Evolutionary conservation across 2,329 filamentous ascomycete genomes (phyloP).

Genomic region (Aspergillus pseudotamarii): DNA sequence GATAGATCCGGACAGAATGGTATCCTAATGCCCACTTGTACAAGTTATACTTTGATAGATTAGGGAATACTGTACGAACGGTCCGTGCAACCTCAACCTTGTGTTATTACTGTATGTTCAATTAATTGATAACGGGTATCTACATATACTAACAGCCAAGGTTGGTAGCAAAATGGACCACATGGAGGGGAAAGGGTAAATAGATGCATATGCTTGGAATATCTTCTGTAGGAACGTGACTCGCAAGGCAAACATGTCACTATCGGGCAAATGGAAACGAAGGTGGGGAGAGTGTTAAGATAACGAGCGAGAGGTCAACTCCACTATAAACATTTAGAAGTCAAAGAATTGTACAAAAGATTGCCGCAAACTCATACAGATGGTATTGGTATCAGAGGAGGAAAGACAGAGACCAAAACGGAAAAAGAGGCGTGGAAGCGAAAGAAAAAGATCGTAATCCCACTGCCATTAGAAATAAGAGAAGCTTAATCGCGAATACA

Average conservation of each 20-base stretch:
- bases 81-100: neutral
- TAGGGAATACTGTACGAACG: neutral
- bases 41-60: neutral
- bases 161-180: slow-evolving; percentile 6
- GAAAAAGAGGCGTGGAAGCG: neutral
- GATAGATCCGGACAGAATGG: neutral
- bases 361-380: slow-evolving; percentile 5
- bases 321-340: slow-evolving; percentile 3
- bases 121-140: slow-evolving; percentile 17
- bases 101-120: slow-evolving; percentile 11
- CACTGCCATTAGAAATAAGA: slow-evolving; percentile 11
- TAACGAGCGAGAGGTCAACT: neutral
- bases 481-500: neutral
- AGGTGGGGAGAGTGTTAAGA: slow-evolving; percentile 1
- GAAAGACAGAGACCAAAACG: neutral
- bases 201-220: slow-evolving; percentile 2
- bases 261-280: slow-evolving; percentile 9
- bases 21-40: neutral
- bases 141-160: slow-evolving; percentile 13
- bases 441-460: slow-evolving; percentile 13
- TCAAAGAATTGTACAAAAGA: slow-evolving; percentile 19
- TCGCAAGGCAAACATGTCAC: neutral
- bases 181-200: neutral
- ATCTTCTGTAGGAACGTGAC: neutral
- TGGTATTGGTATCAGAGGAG: slow-evolving; percentile 10